Base-by-base conservation (phyloP, 2,329 filamentous ascomycete species). In the Ascochyta koolunga region DNA sequence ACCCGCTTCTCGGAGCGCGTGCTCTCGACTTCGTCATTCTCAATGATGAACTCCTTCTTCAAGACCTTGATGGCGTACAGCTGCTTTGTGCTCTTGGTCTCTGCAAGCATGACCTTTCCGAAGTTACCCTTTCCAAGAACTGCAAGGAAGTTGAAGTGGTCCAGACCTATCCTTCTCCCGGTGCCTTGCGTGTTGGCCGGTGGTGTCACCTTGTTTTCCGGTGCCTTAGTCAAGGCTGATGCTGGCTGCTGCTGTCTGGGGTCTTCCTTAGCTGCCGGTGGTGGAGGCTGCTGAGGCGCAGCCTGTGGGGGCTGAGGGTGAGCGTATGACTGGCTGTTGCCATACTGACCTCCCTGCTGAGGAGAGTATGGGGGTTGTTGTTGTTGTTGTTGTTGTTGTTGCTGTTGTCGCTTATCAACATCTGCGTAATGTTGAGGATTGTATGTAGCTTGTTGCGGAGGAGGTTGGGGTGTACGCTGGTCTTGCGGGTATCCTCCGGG, bases 31-130 rank as follows among this genome's bases (percentile, higher is more conserved):
- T 99, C 95, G 71, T 99, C 95, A 62, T 99, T 96, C 74, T 99
- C 96, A 59, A 99, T 99, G 72, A 99, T 99, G 75, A 99, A 99
- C 76, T 99, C 95, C 80, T 99, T 99, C 84, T 99, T 99, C 65
- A 99, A 80, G 32, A 99, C 95, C 78, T 99, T 99, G 77, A 99
- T 99, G 52, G 95, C 95, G 74, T 98, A 99, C 7, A 99, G 82
- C 75, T 93, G 90, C 76, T 93, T 91, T 9, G 90, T 87, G 50
- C 87, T 87, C 82, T 99, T 99, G 1, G 95, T 96, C 78, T 99
- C 96, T 2, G 95, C 95, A 75, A 99, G 81, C 95, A 99, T 99
- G 78, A 99, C 95, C 78, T 99, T 99, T 76, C 95, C 95, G 72
- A 99, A 99, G 78, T 99, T 99, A 79, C 95, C 95, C 78, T 99